These are phyloP conservation scores for Globisporangium canariense DNA, from an alignment of 352 stramenopile genomes.

Conservation along the genomic window DNA sequence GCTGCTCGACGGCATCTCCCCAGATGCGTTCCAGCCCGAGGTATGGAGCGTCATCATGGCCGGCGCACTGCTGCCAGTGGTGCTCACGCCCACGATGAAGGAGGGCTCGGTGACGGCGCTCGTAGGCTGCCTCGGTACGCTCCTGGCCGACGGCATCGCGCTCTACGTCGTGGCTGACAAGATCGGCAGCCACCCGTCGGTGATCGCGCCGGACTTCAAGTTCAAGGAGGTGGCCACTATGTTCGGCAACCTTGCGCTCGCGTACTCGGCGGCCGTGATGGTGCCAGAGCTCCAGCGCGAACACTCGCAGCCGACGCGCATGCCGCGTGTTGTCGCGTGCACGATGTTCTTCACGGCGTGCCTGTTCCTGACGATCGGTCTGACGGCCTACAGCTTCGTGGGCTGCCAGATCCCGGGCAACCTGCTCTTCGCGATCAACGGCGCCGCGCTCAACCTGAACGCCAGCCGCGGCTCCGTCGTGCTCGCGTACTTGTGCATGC, in stretches of 20 bases:
- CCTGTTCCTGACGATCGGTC: conserved; percentile 53
- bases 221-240: conserved; percentile 48
- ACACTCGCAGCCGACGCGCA: conserved; percentile 55
- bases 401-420: conserved; percentile 68
- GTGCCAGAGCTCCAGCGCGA: conserved; percentile 60
- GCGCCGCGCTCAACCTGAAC: conserved; percentile 37
- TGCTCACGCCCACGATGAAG: conserved; percentile 60
- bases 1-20: conserved; percentile 50
- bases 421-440: conserved; percentile 54
- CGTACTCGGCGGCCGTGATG: conserved; percentile 53
- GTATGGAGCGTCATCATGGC: conserved; percentile 69
- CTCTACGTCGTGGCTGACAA: conserved; percentile 37
- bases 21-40: conserved; percentile 37
- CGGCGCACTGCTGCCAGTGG: conserved; percentile 41
- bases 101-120: conserved; percentile 52
- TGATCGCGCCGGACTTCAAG: conserved; percentile 35
- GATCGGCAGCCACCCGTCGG: conserved; percentile 37
- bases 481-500: conserved; percentile 60
- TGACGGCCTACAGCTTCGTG: conserved; percentile 36
- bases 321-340: conserved; percentile 45
- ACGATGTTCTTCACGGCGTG: conserved; percentile 45
- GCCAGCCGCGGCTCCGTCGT: conserved; percentile 46
- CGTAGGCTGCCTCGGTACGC: conserved; percentile 46
- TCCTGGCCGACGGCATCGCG: conserved; percentile 52
- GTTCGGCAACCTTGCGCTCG: conserved; percentile 59